These are phyloP conservation scores for Paraphoma chrysanthemicola DNA, from an alignment of 2,329 filamentous ascomycete genomes.

Conservation along the genomic window DNA sequence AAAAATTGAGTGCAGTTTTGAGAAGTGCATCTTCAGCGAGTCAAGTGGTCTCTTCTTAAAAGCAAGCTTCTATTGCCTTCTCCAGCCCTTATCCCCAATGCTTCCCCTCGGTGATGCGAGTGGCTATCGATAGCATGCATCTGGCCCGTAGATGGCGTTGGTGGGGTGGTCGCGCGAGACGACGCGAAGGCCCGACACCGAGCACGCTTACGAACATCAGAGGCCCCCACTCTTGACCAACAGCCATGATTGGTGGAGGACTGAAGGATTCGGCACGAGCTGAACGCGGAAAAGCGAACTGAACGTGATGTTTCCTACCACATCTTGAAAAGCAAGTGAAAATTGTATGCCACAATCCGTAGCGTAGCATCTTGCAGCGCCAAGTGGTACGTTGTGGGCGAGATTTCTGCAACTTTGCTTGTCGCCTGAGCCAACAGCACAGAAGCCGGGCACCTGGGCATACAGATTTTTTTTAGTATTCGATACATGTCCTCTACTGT, in stretches of 20 bases:
- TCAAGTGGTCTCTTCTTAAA: background rate
- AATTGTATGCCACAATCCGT: no score
- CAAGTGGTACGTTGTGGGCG: no score
- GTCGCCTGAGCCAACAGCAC: no score
- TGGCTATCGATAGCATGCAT: slow-evolving; percentile 1
- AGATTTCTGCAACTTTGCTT: no score
- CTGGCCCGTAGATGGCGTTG: slow-evolving; percentile 8
- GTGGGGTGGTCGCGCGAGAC: slow-evolving; percentile 8
- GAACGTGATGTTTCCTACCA: no score
- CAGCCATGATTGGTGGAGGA: background rate
- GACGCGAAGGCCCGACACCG: background rate
- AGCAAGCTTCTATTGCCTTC: background rate
- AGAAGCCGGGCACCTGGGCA: no score
- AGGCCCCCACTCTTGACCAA: background rate
- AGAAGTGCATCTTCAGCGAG: background rate
- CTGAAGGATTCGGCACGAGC: background rate
- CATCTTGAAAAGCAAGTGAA: no score
- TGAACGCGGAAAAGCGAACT: background rate
- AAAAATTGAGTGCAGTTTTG: background rate
- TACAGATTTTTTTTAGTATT: no score
- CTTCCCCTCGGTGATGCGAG: background rate
- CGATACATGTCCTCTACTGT: no score
- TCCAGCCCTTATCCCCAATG: background rate
- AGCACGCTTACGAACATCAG: background rate
- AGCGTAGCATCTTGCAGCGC: no score